A percentile compares a stretch with the other conserved stretches of the same genome.
These are phyloP conservation scores for Jackrogersella minutella DNA, from an alignment of 495 filamentous ascomycete species.

Conservation along the genomic window DNA sequence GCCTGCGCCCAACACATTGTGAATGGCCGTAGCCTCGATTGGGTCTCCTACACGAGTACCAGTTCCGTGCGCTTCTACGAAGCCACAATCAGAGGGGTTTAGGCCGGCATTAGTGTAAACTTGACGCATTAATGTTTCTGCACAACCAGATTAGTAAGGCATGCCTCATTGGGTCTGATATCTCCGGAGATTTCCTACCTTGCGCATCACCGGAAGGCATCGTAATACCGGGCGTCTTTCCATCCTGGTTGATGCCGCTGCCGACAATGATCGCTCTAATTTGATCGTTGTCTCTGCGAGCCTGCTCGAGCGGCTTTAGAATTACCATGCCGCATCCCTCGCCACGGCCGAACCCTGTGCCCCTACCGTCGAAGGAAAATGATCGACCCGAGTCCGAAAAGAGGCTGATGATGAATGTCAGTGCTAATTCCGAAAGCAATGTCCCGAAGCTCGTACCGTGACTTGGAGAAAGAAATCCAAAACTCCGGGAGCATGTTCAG, in stretches of 20 bases:
- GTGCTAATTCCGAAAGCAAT: conserved; percentile 44
- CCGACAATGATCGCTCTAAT: conserved; percentile 69
- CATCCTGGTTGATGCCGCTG: conserved; percentile 68
- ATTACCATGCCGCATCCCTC: conserved; percentile 67
- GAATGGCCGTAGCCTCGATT: conserved; percentile 65
- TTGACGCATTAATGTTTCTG: conserved; percentile 55
- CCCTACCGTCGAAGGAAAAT: conserved; percentile 67
- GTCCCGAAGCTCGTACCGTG: conserved; percentile 26
- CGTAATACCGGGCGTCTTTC: conserved; percentile 66
- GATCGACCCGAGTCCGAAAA: conserved; percentile 71
- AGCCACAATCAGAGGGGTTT: conserved; percentile 54
- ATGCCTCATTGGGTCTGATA: neutral
- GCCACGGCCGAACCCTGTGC: conserved; percentile 71
- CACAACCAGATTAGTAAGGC: conserved; percentile 22
- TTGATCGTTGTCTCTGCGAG: conserved; percentile 62
- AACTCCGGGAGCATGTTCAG: conserved; percentile 66
- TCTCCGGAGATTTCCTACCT: conserved; percentile 40
- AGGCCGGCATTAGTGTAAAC: conserved; percentile 54
- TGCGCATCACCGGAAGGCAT: conserved; percentile 66
- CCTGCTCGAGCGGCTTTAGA: conserved; percentile 69
- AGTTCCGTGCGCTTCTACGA: conserved; percentile 63
- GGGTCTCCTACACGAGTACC: conserved; percentile 70
- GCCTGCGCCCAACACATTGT: conserved; percentile 52
- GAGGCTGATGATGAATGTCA: conserved; percentile 55
- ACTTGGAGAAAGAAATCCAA: conserved; percentile 59